phyloP scores from a whole-genome alignment of 257 asterid species.

The Misopates orontium region DNA sequence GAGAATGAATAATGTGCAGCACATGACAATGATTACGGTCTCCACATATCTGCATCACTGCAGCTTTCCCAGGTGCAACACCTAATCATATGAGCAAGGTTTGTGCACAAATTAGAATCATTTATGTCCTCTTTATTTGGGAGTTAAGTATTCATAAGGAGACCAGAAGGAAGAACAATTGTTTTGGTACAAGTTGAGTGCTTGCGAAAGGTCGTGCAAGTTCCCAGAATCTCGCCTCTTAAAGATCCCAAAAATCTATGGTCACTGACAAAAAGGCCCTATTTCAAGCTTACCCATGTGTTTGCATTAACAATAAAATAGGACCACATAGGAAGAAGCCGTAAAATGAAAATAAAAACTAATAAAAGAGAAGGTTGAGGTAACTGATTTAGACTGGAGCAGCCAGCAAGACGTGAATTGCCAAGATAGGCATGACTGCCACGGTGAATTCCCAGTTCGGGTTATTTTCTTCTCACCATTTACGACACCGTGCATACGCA shows the following conservation, averaged over 20 bases:
- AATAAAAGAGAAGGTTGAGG: background rate
- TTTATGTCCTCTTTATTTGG: slow-evolving; percentile 5
- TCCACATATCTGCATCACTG: slow-evolving; percentile 89
- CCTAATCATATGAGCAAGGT: slow-evolving; percentile 46
- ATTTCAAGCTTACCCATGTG: background rate
- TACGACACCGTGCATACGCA: background rate
- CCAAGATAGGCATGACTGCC: background rate
- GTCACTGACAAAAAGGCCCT: background rate
- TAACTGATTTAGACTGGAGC: slow-evolving; percentile 5
- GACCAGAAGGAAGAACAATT: background rate
- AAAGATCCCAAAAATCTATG: slow-evolving; percentile 4
- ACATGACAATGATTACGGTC: slow-evolving; percentile 63
- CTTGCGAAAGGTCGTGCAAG: background rate
- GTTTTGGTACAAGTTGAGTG: background rate
- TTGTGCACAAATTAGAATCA: slow-evolving; percentile 21
- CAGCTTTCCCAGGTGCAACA: slow-evolving; percentile 77
- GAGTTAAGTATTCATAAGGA: background rate
- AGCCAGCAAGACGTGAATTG: background rate
- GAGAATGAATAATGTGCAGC: slow-evolving; percentile 75
- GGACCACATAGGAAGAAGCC: background rate
- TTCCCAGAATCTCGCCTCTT: slow-evolving; percentile 2
- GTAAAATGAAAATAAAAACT: background rate
- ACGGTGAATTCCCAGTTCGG: background rate
- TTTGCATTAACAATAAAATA: background rate
- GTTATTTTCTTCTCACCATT: slow-evolving; percentile 2